Conservation (phyloP, 1,284 basidiomycete genomes). For the Ceratobasidium sp. region DNA sequence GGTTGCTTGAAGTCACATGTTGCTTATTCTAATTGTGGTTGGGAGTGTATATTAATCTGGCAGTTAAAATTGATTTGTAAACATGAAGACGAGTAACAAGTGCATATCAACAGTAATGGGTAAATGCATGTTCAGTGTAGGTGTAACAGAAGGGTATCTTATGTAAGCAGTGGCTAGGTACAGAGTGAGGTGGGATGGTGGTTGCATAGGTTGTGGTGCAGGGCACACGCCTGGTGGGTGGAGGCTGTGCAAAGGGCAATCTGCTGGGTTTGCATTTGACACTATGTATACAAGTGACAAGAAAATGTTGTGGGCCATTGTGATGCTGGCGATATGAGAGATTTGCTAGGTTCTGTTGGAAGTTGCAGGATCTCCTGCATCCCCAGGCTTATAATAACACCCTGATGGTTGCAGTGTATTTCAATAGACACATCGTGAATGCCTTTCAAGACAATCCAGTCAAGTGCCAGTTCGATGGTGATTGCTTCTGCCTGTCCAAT, state of each 20-base stretch:
- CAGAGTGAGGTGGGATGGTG: too few species aligned
- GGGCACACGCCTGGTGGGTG: neutral
- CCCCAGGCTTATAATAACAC: slow-evolving; percentile 53
- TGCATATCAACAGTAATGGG: too few species aligned
- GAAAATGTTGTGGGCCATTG: slow-evolving; percentile 50
- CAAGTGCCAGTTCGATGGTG: slow-evolving; percentile 55
- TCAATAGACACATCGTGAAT: slow-evolving; percentile 47
- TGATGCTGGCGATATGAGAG: slow-evolving; percentile 50
- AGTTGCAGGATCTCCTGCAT: slow-evolving; percentile 50
- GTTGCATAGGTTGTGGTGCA: too few species aligned
- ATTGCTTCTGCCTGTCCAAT: slow-evolving; percentile 60
- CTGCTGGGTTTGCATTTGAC: slow-evolving; percentile 48
- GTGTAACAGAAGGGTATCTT: too few species aligned
- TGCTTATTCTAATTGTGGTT: too few species aligned
- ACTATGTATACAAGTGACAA: slow-evolving; percentile 45
- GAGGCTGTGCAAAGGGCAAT: slow-evolving; percentile 47
- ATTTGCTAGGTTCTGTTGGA: slow-evolving; percentile 53
- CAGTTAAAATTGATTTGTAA: too few species aligned
- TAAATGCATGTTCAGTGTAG: too few species aligned
- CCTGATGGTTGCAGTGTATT: slow-evolving; percentile 55
- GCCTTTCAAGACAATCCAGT: slow-evolving; percentile 26
- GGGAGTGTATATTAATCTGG: too few species aligned
- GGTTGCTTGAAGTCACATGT: too few species aligned
- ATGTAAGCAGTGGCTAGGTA: too few species aligned
- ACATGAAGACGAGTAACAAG: too few species aligned